Conservation (phyloP, 2,329 filamentous ascomycete genomes). For the Cladosporium cucumerinum region DNA sequence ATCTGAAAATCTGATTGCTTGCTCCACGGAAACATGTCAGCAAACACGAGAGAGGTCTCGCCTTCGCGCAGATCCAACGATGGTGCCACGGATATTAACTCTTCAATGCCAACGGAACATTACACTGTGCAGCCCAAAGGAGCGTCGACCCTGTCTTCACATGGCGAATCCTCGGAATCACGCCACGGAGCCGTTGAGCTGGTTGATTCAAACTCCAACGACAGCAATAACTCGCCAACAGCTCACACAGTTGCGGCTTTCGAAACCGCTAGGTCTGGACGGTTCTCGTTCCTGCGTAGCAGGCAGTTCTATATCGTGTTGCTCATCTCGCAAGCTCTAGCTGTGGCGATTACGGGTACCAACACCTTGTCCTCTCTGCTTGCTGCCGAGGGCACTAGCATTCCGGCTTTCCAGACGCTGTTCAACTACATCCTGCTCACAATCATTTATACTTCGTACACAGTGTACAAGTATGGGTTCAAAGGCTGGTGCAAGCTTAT, state of each 20-base stretch:
- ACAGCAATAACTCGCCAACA: slow-evolving; percentile 25
- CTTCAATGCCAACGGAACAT: slow-evolving; percentile 25
- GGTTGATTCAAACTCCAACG: slow-evolving; percentile 23
- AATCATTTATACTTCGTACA: slow-evolving; percentile 75
- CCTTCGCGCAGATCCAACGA: slow-evolving; percentile 1
- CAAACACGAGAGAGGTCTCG: slow-evolving; percentile 6
- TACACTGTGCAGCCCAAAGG: slow-evolving; percentile 33
- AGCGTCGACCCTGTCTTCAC: slow-evolving; percentile 16
- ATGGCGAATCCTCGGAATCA: slow-evolving; percentile 20
- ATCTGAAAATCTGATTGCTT: neutral
- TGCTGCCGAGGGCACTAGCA: slow-evolving; percentile 63
- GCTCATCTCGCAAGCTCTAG: slow-evolving; percentile 69
- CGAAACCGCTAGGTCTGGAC: slow-evolving; percentile 45
- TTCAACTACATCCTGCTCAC: slow-evolving; percentile 90
- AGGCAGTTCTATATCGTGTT: slow-evolving; percentile 86
- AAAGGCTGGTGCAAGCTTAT: slow-evolving; percentile 65
- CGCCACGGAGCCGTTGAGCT: slow-evolving; percentile 39
- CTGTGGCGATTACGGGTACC: slow-evolving; percentile 85
- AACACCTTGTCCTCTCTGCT: slow-evolving; percentile 87
- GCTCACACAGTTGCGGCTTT: slow-evolving; percentile 40
- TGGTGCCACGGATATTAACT: slow-evolving; percentile 20
- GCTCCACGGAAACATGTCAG: slow-evolving; percentile 18
- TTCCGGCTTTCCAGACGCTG: slow-evolving; percentile 92
- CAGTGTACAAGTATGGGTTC: slow-evolving; percentile 74
- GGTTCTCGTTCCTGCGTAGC: slow-evolving; percentile 72